Evolutionary conservation across 345 rosid genomes (phyloP), one percentile per base, ranked within the genome.

Genomic region (Eucalyptus polybractea): DNA sequence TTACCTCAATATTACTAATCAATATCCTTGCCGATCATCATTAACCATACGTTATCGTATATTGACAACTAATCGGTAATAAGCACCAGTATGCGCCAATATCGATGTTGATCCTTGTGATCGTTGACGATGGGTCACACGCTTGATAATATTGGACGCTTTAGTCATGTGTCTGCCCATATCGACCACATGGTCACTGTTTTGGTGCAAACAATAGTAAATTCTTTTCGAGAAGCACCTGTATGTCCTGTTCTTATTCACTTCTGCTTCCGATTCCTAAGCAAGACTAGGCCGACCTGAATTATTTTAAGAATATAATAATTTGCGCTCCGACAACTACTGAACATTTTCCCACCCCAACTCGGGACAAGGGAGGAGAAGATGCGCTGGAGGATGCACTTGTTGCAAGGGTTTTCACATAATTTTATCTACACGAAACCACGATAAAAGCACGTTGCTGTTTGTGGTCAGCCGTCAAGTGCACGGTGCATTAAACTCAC

Each of bases 21-120:
- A 1, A 50, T 50, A 54, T 24, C 27, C 27, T 4, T 54, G 5
- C 8, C 3, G 0, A 22, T 54, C 60, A 54, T 54, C 60, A 24
- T 58, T 58, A 58, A 58, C 14, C n/a, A 25, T 25, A 10, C 4
- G 1, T 25, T 6, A 24, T 58, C 4, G 4, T 58, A 25, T 25
- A 58, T 58, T 1, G 27, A 60, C 16, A 62, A 29, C 5, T 0
- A 6, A 29, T 62, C 4, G 0, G 8, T 62, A 27, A 29, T 6
- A 27, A 6, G 29, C 33, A 27, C 7, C 0, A 33, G 13, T 2
- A n/a, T 6, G 17, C 1, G 2, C 8, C 8, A 62, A 62, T 6
- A 29, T 62, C 3, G 31, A 13, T 62, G 7, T 14, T 1, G 4
- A 62, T 62, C 33, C 17, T 29, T 29, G 33, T 29, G 15, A 5